phyloP scores from a whole-genome alignment of 441 rosid genomes.

The Populus hybrid region DNA sequence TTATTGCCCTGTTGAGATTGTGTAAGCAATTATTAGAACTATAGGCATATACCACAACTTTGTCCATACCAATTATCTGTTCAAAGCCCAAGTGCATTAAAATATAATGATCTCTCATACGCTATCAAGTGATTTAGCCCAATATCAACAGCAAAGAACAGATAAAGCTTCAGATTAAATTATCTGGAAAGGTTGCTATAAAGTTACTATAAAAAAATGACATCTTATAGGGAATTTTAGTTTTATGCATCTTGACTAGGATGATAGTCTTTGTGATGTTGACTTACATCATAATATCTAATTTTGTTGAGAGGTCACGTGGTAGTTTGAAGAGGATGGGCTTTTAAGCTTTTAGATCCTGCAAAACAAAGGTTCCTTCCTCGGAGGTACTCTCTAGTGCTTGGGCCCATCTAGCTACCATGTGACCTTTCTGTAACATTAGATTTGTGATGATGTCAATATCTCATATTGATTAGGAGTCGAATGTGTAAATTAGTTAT shows the following conservation, averaged over 20 bases:
- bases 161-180: neutral
- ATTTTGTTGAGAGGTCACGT: neutral
- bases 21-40: neutral
- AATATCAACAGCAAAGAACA: neutral
- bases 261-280: neutral
- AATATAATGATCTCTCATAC: neutral
- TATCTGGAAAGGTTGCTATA: neutral
- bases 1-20: neutral
- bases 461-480: neutral
- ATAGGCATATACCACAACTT: neutral
- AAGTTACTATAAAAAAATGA: neutral
- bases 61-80: neutral
- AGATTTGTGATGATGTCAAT: neutral
- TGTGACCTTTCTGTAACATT: neutral
- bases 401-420: neutral
- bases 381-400: neutral
- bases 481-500: neutral
- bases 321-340: neutral
- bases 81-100: neutral
- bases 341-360: neutral
- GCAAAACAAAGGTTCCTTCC: neutral
- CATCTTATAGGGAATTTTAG: neutral
- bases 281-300: conserved; percentile 1
- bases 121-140: neutral
- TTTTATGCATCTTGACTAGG: neutral